Evolutionary conservation across 495 filamentous ascomycete species (phyloP).

Genomic region (Bryoglossum gracile): DNA sequence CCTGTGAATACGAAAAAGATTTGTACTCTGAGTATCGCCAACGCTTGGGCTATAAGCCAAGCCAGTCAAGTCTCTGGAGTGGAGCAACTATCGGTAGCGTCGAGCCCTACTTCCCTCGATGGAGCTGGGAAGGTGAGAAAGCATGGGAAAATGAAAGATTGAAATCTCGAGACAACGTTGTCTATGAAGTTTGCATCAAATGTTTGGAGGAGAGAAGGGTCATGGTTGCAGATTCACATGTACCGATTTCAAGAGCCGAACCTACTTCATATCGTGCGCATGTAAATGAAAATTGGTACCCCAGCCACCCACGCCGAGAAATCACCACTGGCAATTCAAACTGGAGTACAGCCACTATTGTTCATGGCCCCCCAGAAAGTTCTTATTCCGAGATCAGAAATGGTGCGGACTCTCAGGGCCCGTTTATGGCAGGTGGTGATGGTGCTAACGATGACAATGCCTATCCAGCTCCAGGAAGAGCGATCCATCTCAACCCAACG

Average conservation of each 20-base stretch:
- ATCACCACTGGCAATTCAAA: not conserved
- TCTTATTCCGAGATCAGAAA: too few species aligned
- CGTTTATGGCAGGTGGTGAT: too few species aligned
- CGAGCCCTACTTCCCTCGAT: slow-evolving; percentile 16
- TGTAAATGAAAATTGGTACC: not conserved
- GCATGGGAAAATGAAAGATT: not conserved
- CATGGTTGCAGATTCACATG: slow-evolving; percentile 55
- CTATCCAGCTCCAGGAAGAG: too few species aligned
- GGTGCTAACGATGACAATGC: too few species aligned
- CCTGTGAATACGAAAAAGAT: slow-evolving; percentile 3
- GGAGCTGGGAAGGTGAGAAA: slow-evolving; percentile 16
- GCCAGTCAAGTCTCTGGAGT: slow-evolving; percentile 11
- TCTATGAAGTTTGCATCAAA: slow-evolving; percentile 20
- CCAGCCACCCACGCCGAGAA: not conserved
- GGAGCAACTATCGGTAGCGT: slow-evolving; percentile 8
- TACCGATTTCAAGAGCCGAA: too few species aligned
- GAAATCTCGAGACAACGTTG: not conserved
- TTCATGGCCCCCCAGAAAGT: too few species aligned
- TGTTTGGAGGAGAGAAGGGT: slow-evolving; percentile 20
- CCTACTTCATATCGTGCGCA: not conserved
- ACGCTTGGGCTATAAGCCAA: slow-evolving; percentile 1
- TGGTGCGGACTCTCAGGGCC: too few species aligned
- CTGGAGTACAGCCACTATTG: not conserved
- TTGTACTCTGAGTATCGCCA: not conserved
- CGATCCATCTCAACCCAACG: too few species aligned